Base-by-base conservation (phyloP, 2,329 filamentous ascomycete species). In the Cercospora zeina region DNA sequence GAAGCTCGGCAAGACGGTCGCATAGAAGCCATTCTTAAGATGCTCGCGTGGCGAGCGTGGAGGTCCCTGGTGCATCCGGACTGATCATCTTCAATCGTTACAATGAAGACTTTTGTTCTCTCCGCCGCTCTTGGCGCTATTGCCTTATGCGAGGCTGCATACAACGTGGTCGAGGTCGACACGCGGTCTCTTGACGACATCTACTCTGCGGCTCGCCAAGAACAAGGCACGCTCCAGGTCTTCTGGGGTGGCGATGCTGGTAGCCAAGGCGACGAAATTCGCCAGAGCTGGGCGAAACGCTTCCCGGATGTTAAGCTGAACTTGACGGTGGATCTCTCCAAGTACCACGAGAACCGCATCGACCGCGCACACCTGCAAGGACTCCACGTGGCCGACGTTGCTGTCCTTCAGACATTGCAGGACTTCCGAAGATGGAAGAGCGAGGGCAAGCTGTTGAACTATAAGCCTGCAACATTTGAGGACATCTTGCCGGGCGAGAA, bases 271-370 rank as follows among this genome's bases (percentile, higher is more conserved):
- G 68, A 78, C 58, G 30, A 10, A 1, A 62, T 82, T 13, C 82
- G 80, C 66, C 42, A 70, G 3, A 74, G 75, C 0, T 84, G 83
- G 63, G 80, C 82, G 64, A 64, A 68, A 0, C 72, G 74, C 0
- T 85, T 83, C 65, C 82, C 82, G 0, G 77, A 77, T 8, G 78
- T 84, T 62, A 80, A 76, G 3, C 76, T 85, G 14, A 83, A 85
- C 65, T 54, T 83, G 36, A 84, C 82, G 0, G 80, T 84, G 47
- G 82, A 84, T 62, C 68, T 85, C 0, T 83, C 82, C 62, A 85
- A 85, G 67, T 85, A 85, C 64, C 82, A 82, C 65, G 79, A 83
- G 59, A 73, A 67, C 16, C 73, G 73, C 7, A 66, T 84, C 6
- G 81, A 85, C 65, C 62, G 58, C 4, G 64, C 54, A 14, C 57